Conservation (phyloP, 805 yeast species). For the Sugiyamaella qingdaonensis region DNA sequence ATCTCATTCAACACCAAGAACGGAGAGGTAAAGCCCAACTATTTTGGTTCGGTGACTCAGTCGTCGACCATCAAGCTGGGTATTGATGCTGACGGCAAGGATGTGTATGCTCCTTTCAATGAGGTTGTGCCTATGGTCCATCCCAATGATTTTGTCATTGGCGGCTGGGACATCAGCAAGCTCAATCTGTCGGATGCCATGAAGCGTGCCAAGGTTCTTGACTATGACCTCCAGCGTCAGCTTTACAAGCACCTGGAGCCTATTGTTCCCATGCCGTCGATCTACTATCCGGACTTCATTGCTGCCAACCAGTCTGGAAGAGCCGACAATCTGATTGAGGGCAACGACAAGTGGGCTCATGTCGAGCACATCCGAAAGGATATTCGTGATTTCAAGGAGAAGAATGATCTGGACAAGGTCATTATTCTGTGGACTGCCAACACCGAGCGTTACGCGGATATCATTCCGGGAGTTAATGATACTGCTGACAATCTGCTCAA, state of each 20-base stretch:
- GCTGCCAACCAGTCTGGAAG: conserved; percentile 91
- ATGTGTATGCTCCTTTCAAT: conserved; percentile 89
- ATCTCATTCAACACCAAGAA: conserved; percentile 76
- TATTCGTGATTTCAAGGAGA: conserved; percentile 68
- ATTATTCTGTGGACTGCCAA: conserved; percentile 96
- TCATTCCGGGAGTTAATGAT: conserved; percentile 78
- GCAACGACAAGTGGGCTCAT: conserved; percentile 78
- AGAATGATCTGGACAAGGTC: conserved; percentile 76
- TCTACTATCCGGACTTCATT: conserved; percentile 94
- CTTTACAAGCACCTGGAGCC: conserved; percentile 59
- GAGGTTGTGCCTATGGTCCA: conserved; percentile 80
- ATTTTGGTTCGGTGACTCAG: conserved; percentile 93
- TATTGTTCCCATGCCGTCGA: conserved; percentile 70
- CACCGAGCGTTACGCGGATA: conserved; percentile 86
- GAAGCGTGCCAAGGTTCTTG: conserved; percentile 82
- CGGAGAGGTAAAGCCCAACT: conserved; percentile 72
- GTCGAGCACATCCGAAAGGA: conserved; percentile 83
- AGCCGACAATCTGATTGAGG: conserved; percentile 80
- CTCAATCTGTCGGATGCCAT: conserved; percentile 70
- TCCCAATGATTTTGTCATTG: conserved; percentile 85
- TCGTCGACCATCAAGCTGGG: conserved; percentile 87
- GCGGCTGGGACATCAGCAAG: conserved; percentile 92
- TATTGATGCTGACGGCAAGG: conserved; percentile 74
- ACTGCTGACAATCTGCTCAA: conserved; percentile 73
- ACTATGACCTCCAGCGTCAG: conserved; percentile 75